Evolutionary conservation across 179 eudicot genomes (phyloP), one percentile per base, ranked within the genome.

Genomic region (Corrigiola litoralis): DNA sequence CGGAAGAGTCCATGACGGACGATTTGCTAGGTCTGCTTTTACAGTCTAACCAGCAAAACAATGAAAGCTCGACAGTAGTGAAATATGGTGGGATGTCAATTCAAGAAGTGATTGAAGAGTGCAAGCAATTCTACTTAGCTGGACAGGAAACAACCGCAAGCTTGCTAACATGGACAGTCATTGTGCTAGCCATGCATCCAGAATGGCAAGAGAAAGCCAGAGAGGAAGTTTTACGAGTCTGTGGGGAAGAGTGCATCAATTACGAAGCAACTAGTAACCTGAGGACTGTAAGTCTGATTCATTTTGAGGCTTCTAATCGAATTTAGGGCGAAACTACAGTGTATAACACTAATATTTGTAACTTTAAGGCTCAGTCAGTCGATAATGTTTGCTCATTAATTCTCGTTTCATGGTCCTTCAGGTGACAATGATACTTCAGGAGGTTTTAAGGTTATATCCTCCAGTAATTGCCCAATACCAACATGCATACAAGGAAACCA

Each of bases 131-230:
- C 56, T 76, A 76, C 77, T 72, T 78, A 24, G 85, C 85, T 48
- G 87, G 83, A 54, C 85, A 83, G 29, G 81, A 81, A 58, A 83
- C 85, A 67, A 78, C 87, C 2, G 78, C 87, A 14, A 67, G 81
- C 70, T 73, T 69, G 76, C 37, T 83, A 25, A 83, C 82, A 1
- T 83, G 85, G 85, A 72, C 76, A 14, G 28, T 71, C 29, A 47
- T 84, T 1, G 77, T 81, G 11, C 57, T 79, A 33, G 80, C 88
- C 28, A 79, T 84, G 76, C 85, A 84, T 62, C 83, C 61, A 1
- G 56, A 72, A 8, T 84, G 83, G 85, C 85, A 81, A 73, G 81
- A 78, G 51, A 81, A 79, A 57, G 85, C 85, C 16, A 71, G 83
- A 57, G 27, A 75, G 36, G 84, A 84, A 56, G 72, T 78, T 25